phyloP scores from a whole-genome alignment of 352 stramenopile genomes.

The Pythium monospermum region DNA sequence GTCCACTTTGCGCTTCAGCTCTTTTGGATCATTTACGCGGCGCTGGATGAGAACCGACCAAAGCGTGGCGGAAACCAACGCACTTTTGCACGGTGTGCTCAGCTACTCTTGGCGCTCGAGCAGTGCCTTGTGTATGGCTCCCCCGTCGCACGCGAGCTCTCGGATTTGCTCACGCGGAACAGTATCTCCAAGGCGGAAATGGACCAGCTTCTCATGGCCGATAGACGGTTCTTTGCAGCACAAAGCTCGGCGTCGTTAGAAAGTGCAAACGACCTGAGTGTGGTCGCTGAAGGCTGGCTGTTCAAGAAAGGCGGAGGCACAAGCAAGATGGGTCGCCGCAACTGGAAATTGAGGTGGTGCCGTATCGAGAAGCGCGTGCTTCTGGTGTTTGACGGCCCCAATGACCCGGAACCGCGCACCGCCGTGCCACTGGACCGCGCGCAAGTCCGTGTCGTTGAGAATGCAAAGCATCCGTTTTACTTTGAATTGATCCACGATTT shows the following conservation, averaged over 20 bases:
- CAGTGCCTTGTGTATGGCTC: slow-evolving; percentile 80
- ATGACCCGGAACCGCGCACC: slow-evolving; percentile 46
- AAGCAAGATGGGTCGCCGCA: slow-evolving; percentile 63
- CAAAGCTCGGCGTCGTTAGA: slow-evolving; percentile 32
- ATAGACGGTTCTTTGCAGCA: slow-evolving; percentile 67
- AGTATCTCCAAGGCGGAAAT: slow-evolving; percentile 66
- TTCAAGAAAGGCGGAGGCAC: slow-evolving; percentile 82
- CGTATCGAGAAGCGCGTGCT: slow-evolving; percentile 71
- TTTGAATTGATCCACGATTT: slow-evolving; percentile 76
- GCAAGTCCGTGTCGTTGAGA: slow-evolving; percentile 55
- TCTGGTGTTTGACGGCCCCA: slow-evolving; percentile 54
- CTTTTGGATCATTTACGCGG: slow-evolving; percentile 81
- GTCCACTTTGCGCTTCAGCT: slow-evolving; percentile 80
- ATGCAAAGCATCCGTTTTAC: slow-evolving; percentile 69
- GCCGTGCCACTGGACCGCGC: slow-evolving; percentile 63
- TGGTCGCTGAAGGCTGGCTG: slow-evolving; percentile 42
- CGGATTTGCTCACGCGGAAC: slow-evolving; percentile 52
- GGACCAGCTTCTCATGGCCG: slow-evolving; percentile 64
- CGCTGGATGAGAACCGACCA: slow-evolving; percentile 72
- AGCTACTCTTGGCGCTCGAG: slow-evolving; percentile 71
- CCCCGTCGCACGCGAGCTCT: slow-evolving; percentile 44
- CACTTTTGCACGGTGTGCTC: slow-evolving; percentile 64
- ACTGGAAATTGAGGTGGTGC: slow-evolving; percentile 75
- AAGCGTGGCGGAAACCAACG: slow-evolving; percentile 56
- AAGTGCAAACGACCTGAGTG: slow-evolving; percentile 10